Percentiles rank a stretch among this genome's conserved stretches.
phyloP scores from a whole-genome alignment of 768 basidiomycete genomes.

The Leccinum pellstonianum region DNA sequence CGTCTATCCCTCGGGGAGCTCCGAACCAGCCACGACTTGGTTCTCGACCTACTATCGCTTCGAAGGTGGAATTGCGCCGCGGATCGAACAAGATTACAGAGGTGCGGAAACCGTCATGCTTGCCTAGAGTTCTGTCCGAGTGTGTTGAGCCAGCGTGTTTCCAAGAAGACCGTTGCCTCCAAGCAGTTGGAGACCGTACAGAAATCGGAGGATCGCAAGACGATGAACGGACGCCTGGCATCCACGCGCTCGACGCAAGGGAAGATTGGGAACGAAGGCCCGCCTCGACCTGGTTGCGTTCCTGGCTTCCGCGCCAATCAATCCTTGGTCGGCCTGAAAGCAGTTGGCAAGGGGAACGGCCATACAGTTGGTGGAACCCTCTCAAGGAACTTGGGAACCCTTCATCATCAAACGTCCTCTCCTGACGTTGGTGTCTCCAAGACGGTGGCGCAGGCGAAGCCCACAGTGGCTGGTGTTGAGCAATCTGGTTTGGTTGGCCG shows the following conservation, averaged over 20 bases:
- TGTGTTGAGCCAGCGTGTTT: too few relatives aligned
- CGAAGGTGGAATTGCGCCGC: background rate
- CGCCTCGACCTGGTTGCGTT: constrained; percentile 1
- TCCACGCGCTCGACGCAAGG: background rate
- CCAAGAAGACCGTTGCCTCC: too few relatives aligned
- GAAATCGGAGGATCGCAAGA: too few relatives aligned
- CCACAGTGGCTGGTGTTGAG: too few relatives aligned
- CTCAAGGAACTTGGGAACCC: too few relatives aligned
- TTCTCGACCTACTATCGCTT: background rate
- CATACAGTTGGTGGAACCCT: too few relatives aligned
- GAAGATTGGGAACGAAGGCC: background rate
- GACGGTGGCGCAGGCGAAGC: background rate
- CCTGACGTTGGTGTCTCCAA: too few relatives aligned
- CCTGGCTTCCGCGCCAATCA: background rate
- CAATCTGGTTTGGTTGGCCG: background rate
- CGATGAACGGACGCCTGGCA: background rate
- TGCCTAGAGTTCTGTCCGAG: background rate
- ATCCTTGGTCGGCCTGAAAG: background rate
- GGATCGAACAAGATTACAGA: background rate
- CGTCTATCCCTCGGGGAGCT: background rate
- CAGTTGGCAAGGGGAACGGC: background rate
- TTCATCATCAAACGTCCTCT: too few relatives aligned
- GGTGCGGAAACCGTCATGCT: background rate
- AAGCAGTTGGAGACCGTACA: too few relatives aligned
- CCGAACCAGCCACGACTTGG: background rate